These are phyloP conservation scores for Aspergillus aculeatinus DNA, from an alignment of 2,329 filamentous ascomycete species.

Conservation along the genomic window DNA sequence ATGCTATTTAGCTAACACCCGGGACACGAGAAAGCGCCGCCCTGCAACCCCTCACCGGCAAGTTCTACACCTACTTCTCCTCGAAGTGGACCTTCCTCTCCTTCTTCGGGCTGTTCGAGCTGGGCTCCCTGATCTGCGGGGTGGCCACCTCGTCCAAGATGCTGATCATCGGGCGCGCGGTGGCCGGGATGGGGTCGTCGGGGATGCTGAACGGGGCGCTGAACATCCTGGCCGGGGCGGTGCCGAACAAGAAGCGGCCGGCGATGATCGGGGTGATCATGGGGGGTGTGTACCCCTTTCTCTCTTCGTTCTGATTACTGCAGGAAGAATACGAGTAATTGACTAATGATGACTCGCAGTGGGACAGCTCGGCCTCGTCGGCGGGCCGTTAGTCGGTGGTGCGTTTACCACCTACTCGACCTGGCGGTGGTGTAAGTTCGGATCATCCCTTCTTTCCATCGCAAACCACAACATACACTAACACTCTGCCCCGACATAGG, in stretches of 20 bases:
- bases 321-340: too few relatives aligned
- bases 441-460: background rate
- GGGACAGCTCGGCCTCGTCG: slow-evolving; percentile 3
- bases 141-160: slow-evolving; percentile 9
- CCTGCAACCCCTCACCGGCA: slow-evolving; percentile 5
- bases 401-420: slow-evolving; percentile 37
- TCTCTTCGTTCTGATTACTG: too few relatives aligned
- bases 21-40: background rate
- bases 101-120: slow-evolving; percentile 32
- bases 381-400: slow-evolving; percentile 44
- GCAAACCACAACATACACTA: slow-evolving; percentile 29
- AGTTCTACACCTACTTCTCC: slow-evolving; percentile 14
- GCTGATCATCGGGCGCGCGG: slow-evolving; percentile 13
- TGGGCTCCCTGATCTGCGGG: slow-evolving; percentile 23
- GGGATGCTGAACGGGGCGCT: slow-evolving; percentile 12
- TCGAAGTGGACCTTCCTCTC: slow-evolving; percentile 25
- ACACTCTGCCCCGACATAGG: slow-evolving; percentile 16
- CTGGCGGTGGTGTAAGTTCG: slow-evolving; percentile 26
- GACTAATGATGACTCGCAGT: background rate
- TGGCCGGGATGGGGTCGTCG: slow-evolving; percentile 11
- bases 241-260: slow-evolving; percentile 10
- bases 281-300: slow-evolving; percentile 15
- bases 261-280: slow-evolving; percentile 10
- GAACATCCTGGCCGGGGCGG: slow-evolving; percentile 9
- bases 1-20: too few relatives aligned